Conservation (phyloP, 345 rosid genomes). For the Streptanthus diversifolius region DNA sequence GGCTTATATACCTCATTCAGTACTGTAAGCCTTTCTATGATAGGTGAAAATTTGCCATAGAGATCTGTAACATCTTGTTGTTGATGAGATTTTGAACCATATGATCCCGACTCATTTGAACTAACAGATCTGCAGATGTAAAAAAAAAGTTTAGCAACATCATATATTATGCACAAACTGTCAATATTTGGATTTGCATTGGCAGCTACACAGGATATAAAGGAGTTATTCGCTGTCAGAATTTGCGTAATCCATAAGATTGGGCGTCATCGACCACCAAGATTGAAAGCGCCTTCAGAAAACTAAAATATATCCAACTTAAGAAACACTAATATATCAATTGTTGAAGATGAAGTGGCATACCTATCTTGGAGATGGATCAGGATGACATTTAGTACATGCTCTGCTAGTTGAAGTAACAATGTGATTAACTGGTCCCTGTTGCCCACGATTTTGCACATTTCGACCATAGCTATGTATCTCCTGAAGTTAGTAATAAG, state of each 20-base stretch:
- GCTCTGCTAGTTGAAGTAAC: slow-evolving; percentile 73
- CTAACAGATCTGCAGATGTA: slow-evolving; percentile 43
- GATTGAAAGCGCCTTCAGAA: background rate
- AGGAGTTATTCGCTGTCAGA: background rate
- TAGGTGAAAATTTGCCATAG: slow-evolving; percentile 60
- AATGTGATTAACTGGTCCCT: slow-evolving; percentile 72
- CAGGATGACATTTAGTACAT: slow-evolving; percentile 63
- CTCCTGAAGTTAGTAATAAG: slow-evolving; percentile 53
- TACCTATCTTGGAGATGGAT: slow-evolving; percentile 89
- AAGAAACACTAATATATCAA: background rate
- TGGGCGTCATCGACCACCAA: background rate
- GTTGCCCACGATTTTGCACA: slow-evolving; percentile 76
- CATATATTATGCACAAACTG: background rate
- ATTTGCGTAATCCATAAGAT: background rate
- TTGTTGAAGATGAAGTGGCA: background rate
- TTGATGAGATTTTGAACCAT: slow-evolving; percentile 41
- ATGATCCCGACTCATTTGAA: slow-evolving; percentile 37
- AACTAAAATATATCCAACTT: background rate
- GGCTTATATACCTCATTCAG: slow-evolving; percentile 59
- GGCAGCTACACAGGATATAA: background rate
- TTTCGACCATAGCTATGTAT: slow-evolving; percentile 88
- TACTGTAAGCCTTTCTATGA: slow-evolving; percentile 72
- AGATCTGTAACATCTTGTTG: slow-evolving; percentile 46
- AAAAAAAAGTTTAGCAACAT: slow-evolving; percentile 5
- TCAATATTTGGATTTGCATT: background rate